Base-by-base conservation (phyloP, 2,329 filamentous ascomycete genomes). In the Metarhizium brunneum region DNA sequence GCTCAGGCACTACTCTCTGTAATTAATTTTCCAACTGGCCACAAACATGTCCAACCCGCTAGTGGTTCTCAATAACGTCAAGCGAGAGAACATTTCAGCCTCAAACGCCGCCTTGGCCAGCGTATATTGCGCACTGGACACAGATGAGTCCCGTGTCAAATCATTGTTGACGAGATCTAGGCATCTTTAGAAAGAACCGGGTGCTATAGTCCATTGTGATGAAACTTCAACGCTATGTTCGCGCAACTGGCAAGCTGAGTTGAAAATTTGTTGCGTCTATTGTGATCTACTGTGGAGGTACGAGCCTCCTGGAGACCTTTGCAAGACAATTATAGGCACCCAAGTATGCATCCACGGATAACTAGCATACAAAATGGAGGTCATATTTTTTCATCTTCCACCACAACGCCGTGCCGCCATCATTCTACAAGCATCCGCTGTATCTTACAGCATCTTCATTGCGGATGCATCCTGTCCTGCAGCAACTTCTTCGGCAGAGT, bases 401-500 rank as follows among this genome's bases (percentile, higher is more conserved):
- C 65, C 62, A 66, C 69, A 61, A 67, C 66, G 64, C 65, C 64
- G 58, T 56, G 58, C 32, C 60, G 54, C 56, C 57, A 48, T 53
- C 50, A n/a, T 47, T 47, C 58, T 56, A 38, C 48, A 53, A 35
- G 50, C 16, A 42, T 50, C 18, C 35, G 20, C 49, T 49, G 35
- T 47, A 53, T 11, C 52, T 56, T 66, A 71, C 57, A 71, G 61
- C 68, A 71, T 70, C 59, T 62, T 70, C 54, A 68, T 63, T 11
- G 69, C 66, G 40, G 66, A 64, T 35, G 70, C 68, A 47, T 73
- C 70, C 29, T 63, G 61, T 30, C 66, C 65, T 11, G 58, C 64
- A 18, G 62, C 57, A 25, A 59, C 60, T 18, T 65, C 67, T 30
- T 67, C 68, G 14, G 65, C 66, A 11, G 58, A 58, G 5, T 61